Evolutionary conservation across 2,329 filamentous ascomycete species (phyloP).

Genomic region (Geosmithia flava): DNA sequence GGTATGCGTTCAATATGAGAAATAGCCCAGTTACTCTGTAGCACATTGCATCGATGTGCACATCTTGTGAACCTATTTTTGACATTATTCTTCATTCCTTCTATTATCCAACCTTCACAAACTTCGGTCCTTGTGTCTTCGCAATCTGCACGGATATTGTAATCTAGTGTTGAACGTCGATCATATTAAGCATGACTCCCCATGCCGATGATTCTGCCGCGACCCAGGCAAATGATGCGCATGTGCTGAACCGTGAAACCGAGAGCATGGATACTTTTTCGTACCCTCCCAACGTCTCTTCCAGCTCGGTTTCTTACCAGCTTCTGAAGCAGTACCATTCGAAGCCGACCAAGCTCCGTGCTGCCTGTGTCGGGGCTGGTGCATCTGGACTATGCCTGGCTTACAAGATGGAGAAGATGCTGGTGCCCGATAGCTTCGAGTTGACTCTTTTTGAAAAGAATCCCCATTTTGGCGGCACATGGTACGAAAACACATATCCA

Average conservation of each 20-base stretch:
- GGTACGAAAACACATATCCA: constrained; percentile 38
- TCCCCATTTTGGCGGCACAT: constrained; percentile 30
- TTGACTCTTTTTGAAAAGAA: constrained; percentile 20
- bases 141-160: too few species aligned
- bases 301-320: constrained; percentile 11
- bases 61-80: too few species aligned
- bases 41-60: too few species aligned
- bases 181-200: constrained; percentile 1
- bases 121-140: too few species aligned
- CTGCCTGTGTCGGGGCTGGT: constrained; percentile 16
- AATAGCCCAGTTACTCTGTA: too few species aligned
- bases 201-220: constrained; percentile 4
- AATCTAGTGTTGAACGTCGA: too few species aligned
- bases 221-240: constrained; percentile 2
- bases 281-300: constrained; percentile 11
- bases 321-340: constrained; percentile 19
- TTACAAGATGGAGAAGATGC: constrained; percentile 16
- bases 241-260: constrained; percentile 3
- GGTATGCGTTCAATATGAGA: too few species aligned
- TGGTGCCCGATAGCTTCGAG: constrained; percentile 14
- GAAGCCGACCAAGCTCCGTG: constrained; percentile 19
- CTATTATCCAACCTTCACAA: too few species aligned
- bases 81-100: too few species aligned
- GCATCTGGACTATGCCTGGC: constrained; percentile 14
- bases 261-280: constrained; percentile 6